Percentiles rank a stretch among this genome's conserved stretches.
These are phyloP conservation scores for Seiridium unicorne DNA, from an alignment of 2,329 filamentous ascomycete species.

Conservation along the genomic window DNA sequence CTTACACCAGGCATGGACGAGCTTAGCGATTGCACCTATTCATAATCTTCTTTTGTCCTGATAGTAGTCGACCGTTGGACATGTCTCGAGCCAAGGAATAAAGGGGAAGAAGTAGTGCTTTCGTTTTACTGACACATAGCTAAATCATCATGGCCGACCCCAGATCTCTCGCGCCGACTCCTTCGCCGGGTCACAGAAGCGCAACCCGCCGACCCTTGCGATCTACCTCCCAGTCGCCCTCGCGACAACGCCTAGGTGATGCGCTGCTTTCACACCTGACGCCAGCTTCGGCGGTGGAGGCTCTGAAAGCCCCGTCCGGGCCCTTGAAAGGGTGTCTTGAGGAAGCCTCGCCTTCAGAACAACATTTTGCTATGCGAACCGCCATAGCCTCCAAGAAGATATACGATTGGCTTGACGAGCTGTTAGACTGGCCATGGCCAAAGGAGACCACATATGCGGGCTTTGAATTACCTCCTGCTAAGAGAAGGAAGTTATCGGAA, in stretches of 20 bases:
- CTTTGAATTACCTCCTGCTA: constrained; percentile 48
- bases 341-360: constrained; percentile 61
- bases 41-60: not conserved
- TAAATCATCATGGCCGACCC: constrained; percentile 28
- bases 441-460: constrained; percentile 46
- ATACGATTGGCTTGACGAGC: constrained; percentile 72
- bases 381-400: constrained; percentile 70
- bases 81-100: not conserved
- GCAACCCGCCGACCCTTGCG: constrained; percentile 37
- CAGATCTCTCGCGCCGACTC: constrained; percentile 22
- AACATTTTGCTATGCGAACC: constrained; percentile 69
- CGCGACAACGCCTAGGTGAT: constrained; percentile 45
- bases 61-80: not conserved
- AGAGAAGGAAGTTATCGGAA: constrained; percentile 36
- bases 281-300: constrained; percentile 59
- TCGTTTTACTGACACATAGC: constrained; percentile 19
- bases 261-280: constrained; percentile 62
- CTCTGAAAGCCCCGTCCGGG: constrained; percentile 53
- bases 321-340: constrained; percentile 59
- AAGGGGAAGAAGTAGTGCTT: not conserved
- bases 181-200: constrained; percentile 34
- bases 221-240: constrained; percentile 40
- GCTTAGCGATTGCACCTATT: constrained; percentile 16
- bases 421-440: constrained; percentile 60
- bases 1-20: constrained; percentile 20